Percentiles rank a stretch among this genome's conserved stretches.
Conservation (phyloP, 345 rosid genomes). For the Bruguiera gymnorhiza region DNA sequence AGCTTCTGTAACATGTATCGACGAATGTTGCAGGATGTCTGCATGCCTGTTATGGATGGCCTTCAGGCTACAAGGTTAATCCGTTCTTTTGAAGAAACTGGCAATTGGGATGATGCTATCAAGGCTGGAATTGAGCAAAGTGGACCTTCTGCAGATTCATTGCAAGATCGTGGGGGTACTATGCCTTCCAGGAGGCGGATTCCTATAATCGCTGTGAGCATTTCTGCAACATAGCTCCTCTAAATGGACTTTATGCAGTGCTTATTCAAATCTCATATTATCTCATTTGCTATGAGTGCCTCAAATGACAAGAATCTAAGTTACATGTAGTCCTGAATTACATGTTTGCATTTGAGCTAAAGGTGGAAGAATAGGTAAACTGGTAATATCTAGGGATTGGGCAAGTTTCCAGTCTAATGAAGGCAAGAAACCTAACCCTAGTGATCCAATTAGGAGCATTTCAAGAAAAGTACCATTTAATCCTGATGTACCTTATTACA, state of each 20-base stretch:
- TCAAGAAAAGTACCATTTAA: no score
- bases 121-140: conserved; percentile 61
- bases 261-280: not conserved
- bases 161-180: conserved; percentile 10
- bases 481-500: no score
- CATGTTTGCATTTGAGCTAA: not conserved
- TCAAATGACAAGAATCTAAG: no score
- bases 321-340: no score
- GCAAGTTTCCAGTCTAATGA: not conserved
- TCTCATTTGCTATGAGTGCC: no score
- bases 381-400: not conserved
- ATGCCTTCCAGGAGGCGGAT: conserved; percentile 35
- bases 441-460: not conserved
- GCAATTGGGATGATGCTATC: conserved; percentile 76
- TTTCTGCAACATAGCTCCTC: not conserved
- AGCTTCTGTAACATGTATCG: conserved; percentile 1
- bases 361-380: not conserved
- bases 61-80: conserved; percentile 86
- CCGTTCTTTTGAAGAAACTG: conserved; percentile 78
- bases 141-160: conserved; percentile 23
- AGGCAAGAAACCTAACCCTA: not conserved
- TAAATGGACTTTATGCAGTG: not conserved
- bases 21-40: conserved; percentile 63
- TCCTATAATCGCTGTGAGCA: conserved; percentile 83
- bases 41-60: conserved; percentile 96